A percentile compares a stretch with the other conserved stretches of the same genome.
phyloP scores from a whole-genome alignment of 768 basidiomycete genomes.

The Macrocybe gigantea region DNA sequence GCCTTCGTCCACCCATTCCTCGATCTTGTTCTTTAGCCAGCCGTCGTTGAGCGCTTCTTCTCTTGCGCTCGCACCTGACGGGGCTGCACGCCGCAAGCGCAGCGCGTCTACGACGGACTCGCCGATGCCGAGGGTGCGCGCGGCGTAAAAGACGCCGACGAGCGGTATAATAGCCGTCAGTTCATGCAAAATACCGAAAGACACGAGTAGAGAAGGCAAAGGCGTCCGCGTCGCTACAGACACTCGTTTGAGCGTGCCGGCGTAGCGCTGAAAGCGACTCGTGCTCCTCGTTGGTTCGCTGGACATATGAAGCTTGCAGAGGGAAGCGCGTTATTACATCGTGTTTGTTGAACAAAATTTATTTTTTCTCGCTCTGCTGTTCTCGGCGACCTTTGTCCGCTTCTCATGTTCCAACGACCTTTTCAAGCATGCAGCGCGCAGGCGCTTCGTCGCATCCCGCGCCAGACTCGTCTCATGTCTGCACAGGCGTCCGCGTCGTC shows the following conservation, averaged over 20 bases:
- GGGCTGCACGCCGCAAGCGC: conserved; percentile 19
- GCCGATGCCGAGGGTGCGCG: conserved; percentile 64
- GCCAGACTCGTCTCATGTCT: no score
- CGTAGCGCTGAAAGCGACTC: conserved; percentile 39
- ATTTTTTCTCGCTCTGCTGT: no score
- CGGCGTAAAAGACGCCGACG: conserved; percentile 65
- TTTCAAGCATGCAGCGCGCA: no score
- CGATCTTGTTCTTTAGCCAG: conserved; percentile 40
- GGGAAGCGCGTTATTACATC: no score
- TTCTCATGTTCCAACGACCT: no score
- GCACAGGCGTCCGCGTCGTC: no score
- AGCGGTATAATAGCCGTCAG: conserved; percentile 76
- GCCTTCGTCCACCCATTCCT: conserved; percentile 73
- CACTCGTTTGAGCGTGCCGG: conserved; percentile 47
- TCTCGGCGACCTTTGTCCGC: no score
- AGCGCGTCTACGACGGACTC: conserved; percentile 42
- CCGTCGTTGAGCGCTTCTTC: conserved; percentile 12
- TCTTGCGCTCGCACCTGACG: conserved; percentile 5
- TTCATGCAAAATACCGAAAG: conserved; percentile 84
- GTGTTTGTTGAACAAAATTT: no score
- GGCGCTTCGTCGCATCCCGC: no score
- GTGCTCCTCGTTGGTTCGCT: neutral
- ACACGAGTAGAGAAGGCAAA: conserved; percentile 66
- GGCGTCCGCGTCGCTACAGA: conserved; percentile 71
- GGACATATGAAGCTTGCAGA: no score